Conservation (phyloP, 495 filamentous ascomycete genomes). For the Endocarpon pusillum region DNA sequence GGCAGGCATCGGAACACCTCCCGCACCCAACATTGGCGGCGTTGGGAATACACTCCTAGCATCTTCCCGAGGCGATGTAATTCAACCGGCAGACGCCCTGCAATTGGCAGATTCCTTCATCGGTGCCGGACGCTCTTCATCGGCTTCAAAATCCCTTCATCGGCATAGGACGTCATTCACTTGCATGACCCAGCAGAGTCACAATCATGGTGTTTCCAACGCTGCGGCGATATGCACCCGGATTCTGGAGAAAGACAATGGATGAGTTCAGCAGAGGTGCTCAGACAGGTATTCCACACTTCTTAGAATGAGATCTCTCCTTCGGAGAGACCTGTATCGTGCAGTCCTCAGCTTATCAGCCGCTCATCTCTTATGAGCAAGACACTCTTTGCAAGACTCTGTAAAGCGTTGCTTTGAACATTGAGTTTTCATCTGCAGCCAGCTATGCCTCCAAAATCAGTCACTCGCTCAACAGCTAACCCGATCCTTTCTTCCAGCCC, state of each 20-base stretch:
- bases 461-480: constrained; percentile 1
- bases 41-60: too few relatives aligned
- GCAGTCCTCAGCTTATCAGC: too few relatives aligned
- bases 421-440: too few relatives aligned
- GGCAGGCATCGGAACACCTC: too few relatives aligned
- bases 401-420: too few relatives aligned
- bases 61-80: too few relatives aligned
- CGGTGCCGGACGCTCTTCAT: background rate
- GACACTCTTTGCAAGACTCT: too few relatives aligned
- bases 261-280: constrained; percentile 47
- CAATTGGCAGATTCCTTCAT: constrained; percentile 5
- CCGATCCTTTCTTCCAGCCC: constrained; percentile 16
- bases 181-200: background rate
- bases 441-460: background rate
- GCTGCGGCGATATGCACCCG: constrained; percentile 24
- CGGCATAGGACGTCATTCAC: background rate
- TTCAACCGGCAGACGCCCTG: too few relatives aligned
- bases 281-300: constrained; percentile 29
- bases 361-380: too few relatives aligned
- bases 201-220: constrained; percentile 27
- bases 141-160: background rate
- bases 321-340: too few relatives aligned
- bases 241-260: constrained; percentile 45
- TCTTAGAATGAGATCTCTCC: background rate
- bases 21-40: too few relatives aligned